Base-by-base conservation (phyloP, 805 yeast genomes). In the Kodamaea leandrae region DNA sequence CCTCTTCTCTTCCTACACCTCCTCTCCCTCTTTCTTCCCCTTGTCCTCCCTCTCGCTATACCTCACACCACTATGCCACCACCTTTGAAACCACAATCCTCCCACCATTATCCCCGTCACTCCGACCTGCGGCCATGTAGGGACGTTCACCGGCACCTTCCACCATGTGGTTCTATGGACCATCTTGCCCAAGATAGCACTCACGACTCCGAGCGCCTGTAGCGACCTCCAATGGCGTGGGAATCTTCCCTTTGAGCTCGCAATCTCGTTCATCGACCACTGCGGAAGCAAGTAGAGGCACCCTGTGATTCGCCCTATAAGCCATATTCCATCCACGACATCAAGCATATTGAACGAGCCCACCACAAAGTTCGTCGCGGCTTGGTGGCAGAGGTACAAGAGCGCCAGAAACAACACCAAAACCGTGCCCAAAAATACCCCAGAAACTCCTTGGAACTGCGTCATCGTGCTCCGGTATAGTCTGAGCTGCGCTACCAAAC, bases 301-400 rank as follows among this genome's bases (percentile, higher is more conserved):
- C 2, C 48, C 47, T 0, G 59, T 20, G 7, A 55, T 6, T 25
- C 60, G 58, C 8, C 61, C 58, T 1, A 58, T 29, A 0, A 68
- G 43, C 78, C 77, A 72, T 3, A 70, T 8, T 32, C 46, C 63
- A 39, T 73, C 74, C 3, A 71, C 45, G 23, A 67, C 55, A 45
- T 77, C 81, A 15, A 75, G 45, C 19, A 54, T 49, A 37, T 57
- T 61, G 1, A 71, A 24, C 6, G 38, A 39, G 43, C 39, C 18
- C 13, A 41, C 23, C 34, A 27, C 4, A 27, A 28, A 14, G 14
- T 23, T 3, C 16, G 2, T n/a, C 25, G 39, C 8, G 14, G 30
- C 33, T 36, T 27, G 2, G 34, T 41, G 45, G 6, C 44, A n/a
- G 6, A 46, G 32, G 35, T 44, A 45, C 4, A 43, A 13, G n/a